These are phyloP conservation scores for Alternaria solani DNA, from an alignment of 2,329 filamentous ascomycete genomes.

Conservation along the genomic window DNA sequence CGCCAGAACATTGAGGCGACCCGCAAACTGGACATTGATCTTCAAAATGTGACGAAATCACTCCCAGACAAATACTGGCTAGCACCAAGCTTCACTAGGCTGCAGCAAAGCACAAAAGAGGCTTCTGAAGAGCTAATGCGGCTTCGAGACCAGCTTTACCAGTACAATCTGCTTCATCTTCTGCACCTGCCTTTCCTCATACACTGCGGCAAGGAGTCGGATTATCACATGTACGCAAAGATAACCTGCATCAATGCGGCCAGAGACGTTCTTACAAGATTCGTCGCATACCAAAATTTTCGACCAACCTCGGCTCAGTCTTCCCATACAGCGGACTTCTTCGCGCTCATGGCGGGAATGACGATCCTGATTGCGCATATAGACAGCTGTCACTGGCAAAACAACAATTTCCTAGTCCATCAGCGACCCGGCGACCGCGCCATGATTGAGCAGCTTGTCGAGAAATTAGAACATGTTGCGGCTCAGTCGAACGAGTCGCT, in stretches of 20 bases:
- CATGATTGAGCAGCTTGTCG: constrained; percentile 23
- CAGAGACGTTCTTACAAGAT: constrained; percentile 24
- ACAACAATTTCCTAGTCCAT: constrained; percentile 20
- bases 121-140: constrained; percentile 18
- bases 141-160: constrained; percentile 21
- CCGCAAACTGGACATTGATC: constrained; percentile 24
- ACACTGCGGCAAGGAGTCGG: constrained; percentile 7
- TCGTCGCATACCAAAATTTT: constrained; percentile 20
- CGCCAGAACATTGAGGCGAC: constrained; percentile 36
- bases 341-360: constrained; percentile 29
- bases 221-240: constrained; percentile 12
- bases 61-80: constrained; percentile 16
- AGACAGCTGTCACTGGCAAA: constrained; percentile 12
- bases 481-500: constrained; percentile 19
- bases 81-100: constrained; percentile 1
- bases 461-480: constrained; percentile 16
- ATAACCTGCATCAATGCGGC: constrained; percentile 24
- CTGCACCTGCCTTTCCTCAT: constrained; percentile 32
- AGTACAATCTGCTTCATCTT: constrained; percentile 27
- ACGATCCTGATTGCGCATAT: constrained; percentile 30
- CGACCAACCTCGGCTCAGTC: constrained; percentile 9
- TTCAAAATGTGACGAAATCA: constrained; percentile 15
- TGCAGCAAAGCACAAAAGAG: constrained; percentile 10
- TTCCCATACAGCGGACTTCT: constrained; percentile 28
- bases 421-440: constrained; percentile 26